Conservation (phyloP, 805 yeast genomes). For the Candida jianshihensis region DNA sequence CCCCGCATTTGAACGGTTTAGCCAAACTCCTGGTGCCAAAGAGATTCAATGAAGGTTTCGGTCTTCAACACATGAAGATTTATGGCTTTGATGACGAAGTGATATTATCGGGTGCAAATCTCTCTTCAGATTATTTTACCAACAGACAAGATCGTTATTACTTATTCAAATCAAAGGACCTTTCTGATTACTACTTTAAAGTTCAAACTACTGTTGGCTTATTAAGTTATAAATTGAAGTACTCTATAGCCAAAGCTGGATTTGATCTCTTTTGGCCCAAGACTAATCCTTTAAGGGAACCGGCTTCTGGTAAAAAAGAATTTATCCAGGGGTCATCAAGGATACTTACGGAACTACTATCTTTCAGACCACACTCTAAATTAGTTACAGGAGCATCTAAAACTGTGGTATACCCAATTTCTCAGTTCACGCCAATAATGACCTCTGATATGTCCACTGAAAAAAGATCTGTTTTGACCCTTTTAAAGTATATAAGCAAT, state of each 20-base stretch:
- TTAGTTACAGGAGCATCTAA: conserved; percentile 14
- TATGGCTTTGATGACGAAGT: conserved; percentile 93
- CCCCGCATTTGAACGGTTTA: conserved; percentile 76
- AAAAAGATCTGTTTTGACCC: conserved; percentile 55
- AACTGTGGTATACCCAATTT: conserved; percentile 81
- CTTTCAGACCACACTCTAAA: conserved; percentile 27
- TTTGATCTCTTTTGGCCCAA: conserved; percentile 71
- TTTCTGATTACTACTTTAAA: conserved; percentile 70
- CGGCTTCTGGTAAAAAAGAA: conserved; percentile 43
- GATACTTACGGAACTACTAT: conserved; percentile 52
- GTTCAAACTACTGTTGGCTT: conserved; percentile 62
- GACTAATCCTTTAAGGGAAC: conserved; percentile 60
- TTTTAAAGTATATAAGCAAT: conserved; percentile 51
- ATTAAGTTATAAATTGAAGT: conserved; percentile 60
- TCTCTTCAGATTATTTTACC: conserved; percentile 87
- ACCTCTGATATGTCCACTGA: conserved; percentile 73
- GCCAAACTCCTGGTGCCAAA: conserved; percentile 63
- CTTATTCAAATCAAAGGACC: conserved; percentile 45
- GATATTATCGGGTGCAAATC: conserved; percentile 83
- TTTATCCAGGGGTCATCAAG: conserved; percentile 52
- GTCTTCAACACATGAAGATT: conserved; percentile 94
- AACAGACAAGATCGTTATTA: conserved; percentile 93
- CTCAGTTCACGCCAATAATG: conserved; percentile 84
- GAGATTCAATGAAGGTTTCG: conserved; percentile 83
- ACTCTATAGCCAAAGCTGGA: conserved; percentile 36